Base-by-base conservation (phyloP, 352 stramenopile genomes). In the Globisporangium emineosum region DNA sequence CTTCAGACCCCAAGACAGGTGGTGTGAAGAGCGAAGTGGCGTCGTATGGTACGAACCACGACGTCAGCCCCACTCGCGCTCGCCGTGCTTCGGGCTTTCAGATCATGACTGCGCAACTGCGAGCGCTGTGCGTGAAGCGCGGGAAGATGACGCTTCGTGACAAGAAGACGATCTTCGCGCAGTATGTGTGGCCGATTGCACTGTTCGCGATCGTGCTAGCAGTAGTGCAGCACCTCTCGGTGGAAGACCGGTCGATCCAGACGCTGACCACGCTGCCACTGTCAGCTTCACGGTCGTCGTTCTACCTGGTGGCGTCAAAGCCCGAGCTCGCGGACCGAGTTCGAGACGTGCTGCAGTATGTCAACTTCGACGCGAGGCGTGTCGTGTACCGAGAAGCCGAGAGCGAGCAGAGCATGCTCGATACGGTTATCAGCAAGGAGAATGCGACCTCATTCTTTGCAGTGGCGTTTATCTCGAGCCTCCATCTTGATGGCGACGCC, bases 121-220 rank as follows among this genome's bases (percentile, higher is more conserved):
- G 63, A 23, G 79, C 84, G 12, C 58, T 93, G 13, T 29, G 88
- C 27, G 51, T 75, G 19, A 91, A 91, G 59, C 78, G 82, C 21
- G 74, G 66, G 55, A 84, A 81, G 60, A 68, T 90, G 63, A 64
- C 76, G 50, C 53, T 72, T 47, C 84, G 82, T 0, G 79, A 91
- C 60, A 88, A 85, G 52, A 86, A 87, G 47, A 57, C 73, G 1
- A 54, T 93, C 0, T 72, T 89, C 19, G 75, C 78, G 8, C 84
- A 93, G 52, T 93, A 88, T 62, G 63, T 90, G 4, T 90, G 81
- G 82, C 84, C 84, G 5, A 71, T 93, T 43, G 71, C 67, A 21
- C 71, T 88, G 25, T 91, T 90, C 50, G 68, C 72, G 21, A 70
- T 90, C 19, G 50, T 91, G 25, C 72, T 91, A 54, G 72, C 68